phyloP scores from a whole-genome alignment of 805 yeast species.

The Blastobotrys robertii region DNA sequence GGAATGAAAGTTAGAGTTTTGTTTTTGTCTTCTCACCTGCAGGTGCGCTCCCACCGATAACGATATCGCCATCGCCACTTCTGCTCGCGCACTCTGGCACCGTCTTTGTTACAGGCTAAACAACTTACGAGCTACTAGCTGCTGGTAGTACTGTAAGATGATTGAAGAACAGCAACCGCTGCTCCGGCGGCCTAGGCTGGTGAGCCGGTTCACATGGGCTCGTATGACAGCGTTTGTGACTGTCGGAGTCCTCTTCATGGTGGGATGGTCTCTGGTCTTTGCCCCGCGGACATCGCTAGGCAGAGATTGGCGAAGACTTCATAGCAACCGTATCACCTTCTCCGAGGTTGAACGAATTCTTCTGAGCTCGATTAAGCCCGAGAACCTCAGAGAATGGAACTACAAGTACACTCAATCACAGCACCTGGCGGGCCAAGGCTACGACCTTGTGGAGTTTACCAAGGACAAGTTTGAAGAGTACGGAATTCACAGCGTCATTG shows the following conservation, averaged over 20 bases:
- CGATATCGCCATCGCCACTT: too few relatives aligned
- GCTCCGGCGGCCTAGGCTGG: too few relatives aligned
- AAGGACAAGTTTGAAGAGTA: conserved; percentile 45
- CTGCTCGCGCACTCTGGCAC: too few relatives aligned
- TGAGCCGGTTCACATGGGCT: too few relatives aligned
- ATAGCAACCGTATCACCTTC: conserved; percentile 53
- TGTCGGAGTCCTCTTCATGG: conserved; percentile 41
- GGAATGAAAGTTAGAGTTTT: too few relatives aligned
- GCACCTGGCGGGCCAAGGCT: conserved; percentile 43
- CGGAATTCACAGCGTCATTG: conserved; percentile 47
- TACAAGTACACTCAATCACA: conserved; percentile 41
- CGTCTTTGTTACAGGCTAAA: too few relatives aligned
- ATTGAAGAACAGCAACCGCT: too few relatives aligned
- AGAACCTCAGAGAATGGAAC: conserved; percentile 42
- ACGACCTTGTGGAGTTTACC: conserved; percentile 44
- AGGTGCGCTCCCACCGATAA: too few relatives aligned
- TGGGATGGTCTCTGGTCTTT: conserved; percentile 57
- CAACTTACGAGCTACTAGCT: too few relatives aligned
- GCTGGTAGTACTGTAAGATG: too few relatives aligned
- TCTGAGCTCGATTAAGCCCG: conserved; percentile 32
- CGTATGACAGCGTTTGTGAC: too few relatives aligned
- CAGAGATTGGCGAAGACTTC: conserved; percentile 69
- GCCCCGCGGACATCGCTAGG: conserved; percentile 77
- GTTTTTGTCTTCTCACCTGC: too few relatives aligned
- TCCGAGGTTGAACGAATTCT: conserved; percentile 61